phyloP scores from a whole-genome alignment of 257 asterid genomes.

The Misopates orontium region DNA sequence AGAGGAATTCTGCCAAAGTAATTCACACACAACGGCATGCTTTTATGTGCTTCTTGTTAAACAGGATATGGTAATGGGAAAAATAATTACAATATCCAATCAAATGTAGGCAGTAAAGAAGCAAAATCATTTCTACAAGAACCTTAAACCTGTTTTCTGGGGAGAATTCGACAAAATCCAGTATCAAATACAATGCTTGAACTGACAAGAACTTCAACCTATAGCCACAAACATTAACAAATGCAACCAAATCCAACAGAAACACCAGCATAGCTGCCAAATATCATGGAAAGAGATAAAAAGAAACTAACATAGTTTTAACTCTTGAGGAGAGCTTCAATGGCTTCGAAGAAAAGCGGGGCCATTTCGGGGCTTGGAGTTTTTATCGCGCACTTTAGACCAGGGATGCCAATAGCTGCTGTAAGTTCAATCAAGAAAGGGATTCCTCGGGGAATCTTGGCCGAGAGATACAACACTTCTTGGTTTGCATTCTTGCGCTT shows the following conservation, averaged over 20 bases:
- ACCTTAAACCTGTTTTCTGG: slow-evolving; percentile 26
- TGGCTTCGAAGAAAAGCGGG: slow-evolving; percentile 83
- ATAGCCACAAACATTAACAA: too few relatives aligned
- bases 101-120: slow-evolving; percentile 10
- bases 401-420: slow-evolving; percentile 68
- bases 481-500: slow-evolving; percentile 89
- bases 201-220: background rate
- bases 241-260: too few relatives aligned
- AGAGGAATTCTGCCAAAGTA: too few relatives aligned
- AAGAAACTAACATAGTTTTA: slow-evolving; percentile 15
- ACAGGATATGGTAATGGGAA: too few relatives aligned
- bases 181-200: slow-evolving; percentile 24
- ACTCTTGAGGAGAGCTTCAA: slow-evolving; percentile 65
- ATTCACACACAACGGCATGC: too few relatives aligned
- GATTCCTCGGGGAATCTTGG: slow-evolving; percentile 78
- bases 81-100: too few relatives aligned
- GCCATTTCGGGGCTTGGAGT: slow-evolving; percentile 86
- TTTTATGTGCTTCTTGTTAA: too few relatives aligned
- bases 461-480: slow-evolving; percentile 88
- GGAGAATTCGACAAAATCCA: slow-evolving; percentile 17
- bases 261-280: background rate
- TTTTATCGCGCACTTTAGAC: slow-evolving; percentile 89
- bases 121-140: slow-evolving; percentile 6
- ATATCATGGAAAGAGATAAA: slow-evolving; percentile 4
- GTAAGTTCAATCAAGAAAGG: slow-evolving; percentile 93